Evolutionary conservation across 2,329 filamentous ascomycete genomes (phyloP).

Genomic region (Aspergillus felis): DNA sequence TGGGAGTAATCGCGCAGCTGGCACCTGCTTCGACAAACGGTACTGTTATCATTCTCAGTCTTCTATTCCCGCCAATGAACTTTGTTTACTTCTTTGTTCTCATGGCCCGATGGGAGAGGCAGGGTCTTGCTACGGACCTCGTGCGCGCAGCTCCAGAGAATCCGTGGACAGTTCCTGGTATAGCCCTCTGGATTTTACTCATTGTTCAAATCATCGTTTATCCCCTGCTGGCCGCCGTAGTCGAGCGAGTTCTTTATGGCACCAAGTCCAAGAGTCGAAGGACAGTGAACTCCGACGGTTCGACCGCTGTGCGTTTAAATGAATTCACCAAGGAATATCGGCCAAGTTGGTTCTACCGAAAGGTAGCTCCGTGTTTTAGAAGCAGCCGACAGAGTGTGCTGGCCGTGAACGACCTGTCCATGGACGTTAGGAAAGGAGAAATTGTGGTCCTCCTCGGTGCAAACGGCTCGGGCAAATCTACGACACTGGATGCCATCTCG

Average conservation of each 20-base stretch:
- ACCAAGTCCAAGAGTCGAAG: slow-evolving; percentile 63
- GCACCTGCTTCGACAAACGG: slow-evolving; percentile 57
- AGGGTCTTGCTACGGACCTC: slow-evolving; percentile 59
- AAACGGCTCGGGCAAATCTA: slow-evolving; percentile 88
- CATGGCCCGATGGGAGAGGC: slow-evolving; percentile 70
- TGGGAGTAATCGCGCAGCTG: slow-evolving; percentile 80
- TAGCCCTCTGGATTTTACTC: slow-evolving; percentile 73
- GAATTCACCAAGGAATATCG: slow-evolving; percentile 75
- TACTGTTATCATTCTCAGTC: slow-evolving; percentile 64
- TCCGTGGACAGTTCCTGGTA: slow-evolving; percentile 66
- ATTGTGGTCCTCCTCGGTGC: slow-evolving; percentile 84
- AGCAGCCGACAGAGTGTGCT: slow-evolving; percentile 61
- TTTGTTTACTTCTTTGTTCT: slow-evolving; percentile 77
- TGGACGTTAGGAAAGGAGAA: slow-evolving; percentile 71
- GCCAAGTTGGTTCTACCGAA: slow-evolving; percentile 57
- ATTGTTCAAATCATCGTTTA: slow-evolving; percentile 74
- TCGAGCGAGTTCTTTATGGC: slow-evolving; percentile 73
- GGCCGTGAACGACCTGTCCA: slow-evolving; percentile 71
- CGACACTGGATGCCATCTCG: slow-evolving; percentile 81
- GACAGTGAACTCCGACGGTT: slow-evolving; percentile 19
- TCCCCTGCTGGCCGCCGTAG: slow-evolving; percentile 67
- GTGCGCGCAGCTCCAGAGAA: slow-evolving; percentile 58
- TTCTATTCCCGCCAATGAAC: slow-evolving; percentile 83
- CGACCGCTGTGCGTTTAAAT: slow-evolving; percentile 64
- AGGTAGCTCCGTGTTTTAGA: slow-evolving; percentile 46